Conservation (phyloP, 805 yeast species). For the Kodamaea sagamina region DNA sequence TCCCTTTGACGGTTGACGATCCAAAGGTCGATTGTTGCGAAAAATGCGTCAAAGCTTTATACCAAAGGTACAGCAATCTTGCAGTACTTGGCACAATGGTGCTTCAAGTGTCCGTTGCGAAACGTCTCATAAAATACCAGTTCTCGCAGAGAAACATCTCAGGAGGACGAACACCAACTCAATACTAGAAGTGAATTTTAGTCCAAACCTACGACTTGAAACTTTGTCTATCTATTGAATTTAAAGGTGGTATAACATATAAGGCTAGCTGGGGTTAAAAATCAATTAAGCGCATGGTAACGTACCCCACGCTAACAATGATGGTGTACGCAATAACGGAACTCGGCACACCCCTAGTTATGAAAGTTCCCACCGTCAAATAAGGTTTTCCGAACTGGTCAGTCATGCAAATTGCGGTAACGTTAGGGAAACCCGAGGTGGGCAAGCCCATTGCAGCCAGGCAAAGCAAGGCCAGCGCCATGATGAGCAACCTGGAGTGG, state of each 20-base stretch:
- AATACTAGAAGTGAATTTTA: background rate
- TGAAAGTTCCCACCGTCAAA: slow-evolving; percentile 43
- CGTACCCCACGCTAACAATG: slow-evolving; percentile 42
- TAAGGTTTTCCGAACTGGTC: slow-evolving; percentile 45
- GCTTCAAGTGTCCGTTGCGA: too few relatives aligned
- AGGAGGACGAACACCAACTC: background rate
- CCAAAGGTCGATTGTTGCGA: too few relatives aligned
- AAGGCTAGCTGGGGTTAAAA: slow-evolving; percentile 14
- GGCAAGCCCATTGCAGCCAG: slow-evolving; percentile 51
- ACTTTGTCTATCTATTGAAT: slow-evolving; percentile 12
- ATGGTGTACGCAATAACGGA: slow-evolving; percentile 38
- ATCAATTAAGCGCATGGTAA: slow-evolving; percentile 32
- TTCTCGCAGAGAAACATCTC: too few relatives aligned
- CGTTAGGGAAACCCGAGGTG: slow-evolving; percentile 47
- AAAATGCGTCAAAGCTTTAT: too few relatives aligned
- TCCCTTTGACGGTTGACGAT: too few relatives aligned
- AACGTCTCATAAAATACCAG: too few relatives aligned
- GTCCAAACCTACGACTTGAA: background rate
- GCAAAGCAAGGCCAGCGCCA: slow-evolving; percentile 44
- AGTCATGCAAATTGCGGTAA: slow-evolving; percentile 45
- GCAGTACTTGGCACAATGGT: too few relatives aligned
- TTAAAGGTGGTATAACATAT: slow-evolving; percentile 17
- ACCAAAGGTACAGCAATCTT: too few relatives aligned
- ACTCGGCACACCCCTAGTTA: slow-evolving; percentile 46
- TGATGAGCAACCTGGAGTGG: slow-evolving; percentile 41